A percentile compares a stretch with the other conserved stretches of the same genome.
Conservation (phyloP, 1,139 yeast species). For the Candida labiduridarum region DNA sequence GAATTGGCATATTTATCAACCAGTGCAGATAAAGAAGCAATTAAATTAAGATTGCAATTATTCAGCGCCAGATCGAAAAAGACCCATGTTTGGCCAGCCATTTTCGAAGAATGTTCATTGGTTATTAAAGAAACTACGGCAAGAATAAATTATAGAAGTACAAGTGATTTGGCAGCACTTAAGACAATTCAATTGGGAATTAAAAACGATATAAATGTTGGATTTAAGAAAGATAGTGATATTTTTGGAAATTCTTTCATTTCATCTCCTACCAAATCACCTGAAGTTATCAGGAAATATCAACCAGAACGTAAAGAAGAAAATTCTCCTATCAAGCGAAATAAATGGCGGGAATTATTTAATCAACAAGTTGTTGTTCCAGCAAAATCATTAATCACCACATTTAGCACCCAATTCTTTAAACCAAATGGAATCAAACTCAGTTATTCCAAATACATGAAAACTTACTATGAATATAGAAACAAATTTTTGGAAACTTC, state of each 20-base stretch:
- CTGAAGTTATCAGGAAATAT: conserved; percentile 6
- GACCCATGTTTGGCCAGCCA: conserved; percentile 56
- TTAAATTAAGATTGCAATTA: conserved; percentile 52
- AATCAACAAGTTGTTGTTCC: conserved; percentile 8
- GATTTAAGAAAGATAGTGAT: conserved; percentile 18
- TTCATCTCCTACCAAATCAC: conserved; percentile 10
- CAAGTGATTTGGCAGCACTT: conserved; percentile 35
- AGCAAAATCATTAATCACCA: conserved; percentile 6
- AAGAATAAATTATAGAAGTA: conserved; percentile 39
- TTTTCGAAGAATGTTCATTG: conserved; percentile 60
- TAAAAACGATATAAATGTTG: conserved; percentile 15
- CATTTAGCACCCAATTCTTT: neutral
- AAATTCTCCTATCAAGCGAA: neutral
- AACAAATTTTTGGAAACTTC: conserved; percentile 28
- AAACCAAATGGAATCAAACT: neutral
- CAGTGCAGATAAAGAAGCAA: conserved; percentile 43
- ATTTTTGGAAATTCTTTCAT: conserved; percentile 38
- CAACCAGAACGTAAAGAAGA: neutral
- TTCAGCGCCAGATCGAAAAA: conserved; percentile 53
- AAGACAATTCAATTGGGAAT: conserved; percentile 20
- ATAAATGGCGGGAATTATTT: conserved; percentile 4
- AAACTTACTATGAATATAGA: conserved; percentile 5
- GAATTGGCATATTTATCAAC: conserved; percentile 67
- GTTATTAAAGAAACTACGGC: conserved; percentile 51
- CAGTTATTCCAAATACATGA: neutral